Conservation (phyloP, 305 asterid genomes). For the Fraxinus xanthoxyloides region DNA sequence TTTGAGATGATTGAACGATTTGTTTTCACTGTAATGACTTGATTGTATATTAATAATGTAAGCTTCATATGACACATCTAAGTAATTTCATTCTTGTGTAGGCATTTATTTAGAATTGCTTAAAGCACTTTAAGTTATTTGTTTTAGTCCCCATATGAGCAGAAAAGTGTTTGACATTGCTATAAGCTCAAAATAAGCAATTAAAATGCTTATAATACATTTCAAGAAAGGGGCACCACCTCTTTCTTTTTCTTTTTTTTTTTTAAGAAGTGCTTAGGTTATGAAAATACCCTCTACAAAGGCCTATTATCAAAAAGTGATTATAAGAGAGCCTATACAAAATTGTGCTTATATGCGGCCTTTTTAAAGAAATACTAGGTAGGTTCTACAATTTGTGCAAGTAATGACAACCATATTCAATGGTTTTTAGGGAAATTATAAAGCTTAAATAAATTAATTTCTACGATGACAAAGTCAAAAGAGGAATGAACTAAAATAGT, state of each 20-base stretch:
- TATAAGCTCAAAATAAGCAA: conserved; percentile 5
- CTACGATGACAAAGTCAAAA: not conserved
- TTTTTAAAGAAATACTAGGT: not conserved
- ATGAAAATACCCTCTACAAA: not conserved
- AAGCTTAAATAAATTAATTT: not conserved
- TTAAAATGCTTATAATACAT: not conserved
- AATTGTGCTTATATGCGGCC: not conserved
- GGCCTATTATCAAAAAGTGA: not conserved
- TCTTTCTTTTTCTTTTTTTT: not conserved
- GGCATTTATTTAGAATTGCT: not conserved
- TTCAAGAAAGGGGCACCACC: not conserved
- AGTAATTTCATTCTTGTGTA: not conserved
- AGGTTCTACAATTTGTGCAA: conserved; percentile 1
- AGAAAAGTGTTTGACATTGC: not conserved
- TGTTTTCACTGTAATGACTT: not conserved
- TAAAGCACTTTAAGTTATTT: not conserved
- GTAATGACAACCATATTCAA: not conserved
- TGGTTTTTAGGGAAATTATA: not conserved
- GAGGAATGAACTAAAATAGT: not conserved
- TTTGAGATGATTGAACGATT: not conserved
- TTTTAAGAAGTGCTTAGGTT: not conserved
- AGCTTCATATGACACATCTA: not conserved
- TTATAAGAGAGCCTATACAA: conserved; percentile 1
- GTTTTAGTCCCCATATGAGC: not conserved
- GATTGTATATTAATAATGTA: not conserved